A percentile compares a stretch with the other conserved stretches of the same genome.
phyloP scores from a whole-genome alignment of 192 early-diverging fungal species.

The Paraglomus brasilianum region DNA sequence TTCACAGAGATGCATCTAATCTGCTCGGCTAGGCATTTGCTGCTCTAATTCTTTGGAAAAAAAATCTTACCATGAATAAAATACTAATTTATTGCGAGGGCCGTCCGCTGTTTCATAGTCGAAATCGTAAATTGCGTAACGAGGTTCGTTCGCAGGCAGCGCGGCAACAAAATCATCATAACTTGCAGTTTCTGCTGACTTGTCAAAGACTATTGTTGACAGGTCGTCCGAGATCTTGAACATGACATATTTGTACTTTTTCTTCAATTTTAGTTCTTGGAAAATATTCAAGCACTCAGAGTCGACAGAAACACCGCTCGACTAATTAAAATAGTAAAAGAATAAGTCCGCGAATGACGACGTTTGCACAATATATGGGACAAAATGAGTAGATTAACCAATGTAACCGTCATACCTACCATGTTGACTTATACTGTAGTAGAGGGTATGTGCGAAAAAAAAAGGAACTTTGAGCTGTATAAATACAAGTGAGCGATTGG shows the following conservation, averaged over 20 bases:
- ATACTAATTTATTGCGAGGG: constrained; percentile 81
- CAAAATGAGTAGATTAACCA: neutral
- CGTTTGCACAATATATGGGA: neutral
- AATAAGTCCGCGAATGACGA: neutral
- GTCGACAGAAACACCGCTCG: constrained; percentile 67
- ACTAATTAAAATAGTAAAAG: constrained; percentile 46
- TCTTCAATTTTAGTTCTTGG: constrained; percentile 71
- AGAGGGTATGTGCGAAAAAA: too few relatives aligned
- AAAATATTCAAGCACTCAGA: constrained; percentile 61
- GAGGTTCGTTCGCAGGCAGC: constrained; percentile 69
- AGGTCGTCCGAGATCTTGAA: constrained; percentile 75
- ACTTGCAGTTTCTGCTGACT: constrained; percentile 38
- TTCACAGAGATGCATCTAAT: neutral
- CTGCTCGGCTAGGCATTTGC: too few relatives aligned
- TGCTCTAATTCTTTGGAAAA: too few relatives aligned
- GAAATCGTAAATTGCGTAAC: constrained; percentile 90
- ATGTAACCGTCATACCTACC: too few relatives aligned
- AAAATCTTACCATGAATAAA: constrained; percentile 71
- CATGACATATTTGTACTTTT: constrained; percentile 75
- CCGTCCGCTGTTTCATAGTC: constrained; percentile 67
- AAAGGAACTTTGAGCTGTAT: too few relatives aligned
- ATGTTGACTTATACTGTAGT: neutral
- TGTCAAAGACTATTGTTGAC: constrained; percentile 70
- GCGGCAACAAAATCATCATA: constrained; percentile 70
- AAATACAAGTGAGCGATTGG: too few relatives aligned